Conservation (phyloP, 768 basidiomycete genomes). For the Sarcodon aspratus region DNA sequence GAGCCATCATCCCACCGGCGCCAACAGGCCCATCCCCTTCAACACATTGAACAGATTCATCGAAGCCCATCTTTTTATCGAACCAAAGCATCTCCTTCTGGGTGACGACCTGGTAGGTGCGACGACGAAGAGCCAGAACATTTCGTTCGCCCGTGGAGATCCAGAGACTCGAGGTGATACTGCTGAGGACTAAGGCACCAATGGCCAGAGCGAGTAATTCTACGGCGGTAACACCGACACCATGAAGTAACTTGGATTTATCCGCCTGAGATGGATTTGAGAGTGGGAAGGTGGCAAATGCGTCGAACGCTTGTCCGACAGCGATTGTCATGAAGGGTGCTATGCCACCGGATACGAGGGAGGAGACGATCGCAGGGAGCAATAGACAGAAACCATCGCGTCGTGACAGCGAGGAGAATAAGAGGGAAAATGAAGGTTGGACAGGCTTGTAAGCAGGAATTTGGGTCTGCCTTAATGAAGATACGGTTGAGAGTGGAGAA, state of each 20-base stretch:
- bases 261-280: slow-evolving; percentile 26
- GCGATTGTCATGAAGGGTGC: slow-evolving; percentile 83
- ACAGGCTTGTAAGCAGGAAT: slow-evolving; percentile 18
- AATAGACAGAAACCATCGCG: slow-evolving; percentile 47
- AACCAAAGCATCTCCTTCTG: slow-evolving; percentile 83
- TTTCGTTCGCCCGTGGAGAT: slow-evolving; percentile 81
- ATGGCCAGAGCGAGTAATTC: slow-evolving; percentile 56
- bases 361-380: slow-evolving; percentile 50
- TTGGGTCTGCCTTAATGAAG: slow-evolving; percentile 11
- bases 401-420: slow-evolving; percentile 55
- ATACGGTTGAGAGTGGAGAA: slow-evolving; percentile 10
- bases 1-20: slow-evolving; percentile 88
- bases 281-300: slow-evolving; percentile 50
- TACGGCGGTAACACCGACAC: slow-evolving; percentile 49
- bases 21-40: slow-evolving; percentile 46
- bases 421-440: slow-evolving; percentile 44
- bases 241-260: slow-evolving; percentile 42
- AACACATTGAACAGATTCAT: slow-evolving; percentile 27
- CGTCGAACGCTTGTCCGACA: slow-evolving; percentile 67
- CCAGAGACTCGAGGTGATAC: slow-evolving; percentile 72
- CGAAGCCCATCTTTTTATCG: slow-evolving; percentile 63
- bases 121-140: slow-evolving; percentile 50
- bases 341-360: slow-evolving; percentile 54
- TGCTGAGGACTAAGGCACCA: slow-evolving; percentile 60
- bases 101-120: slow-evolving; percentile 59